Evolutionary conservation across 1,284 basidiomycete species (phyloP).

Genomic region (Papiliotrema fonsecae): DNA sequence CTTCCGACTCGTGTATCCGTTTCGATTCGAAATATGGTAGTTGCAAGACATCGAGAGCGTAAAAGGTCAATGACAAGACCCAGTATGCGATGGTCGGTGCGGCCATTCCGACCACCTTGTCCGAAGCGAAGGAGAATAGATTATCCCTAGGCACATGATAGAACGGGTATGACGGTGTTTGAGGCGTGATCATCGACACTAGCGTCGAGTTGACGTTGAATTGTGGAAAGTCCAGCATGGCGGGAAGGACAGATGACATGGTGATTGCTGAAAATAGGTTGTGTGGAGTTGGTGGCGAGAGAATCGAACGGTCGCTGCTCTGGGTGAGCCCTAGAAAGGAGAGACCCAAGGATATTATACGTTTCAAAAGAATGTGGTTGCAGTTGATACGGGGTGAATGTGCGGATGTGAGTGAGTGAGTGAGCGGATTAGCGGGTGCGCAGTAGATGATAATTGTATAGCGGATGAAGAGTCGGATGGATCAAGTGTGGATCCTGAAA

Average conservation of each 20-base stretch:
- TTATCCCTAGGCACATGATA: constrained; percentile 61
- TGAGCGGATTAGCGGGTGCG: no score
- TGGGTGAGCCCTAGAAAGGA: not conserved
- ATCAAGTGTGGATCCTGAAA: no score
- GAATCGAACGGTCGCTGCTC: not conserved
- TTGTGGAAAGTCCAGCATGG: constrained; percentile 3
- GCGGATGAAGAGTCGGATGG: no score
- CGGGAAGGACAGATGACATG: not conserved
- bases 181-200: constrained; percentile 35
- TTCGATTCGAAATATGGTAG: constrained; percentile 77
- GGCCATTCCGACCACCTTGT: constrained; percentile 67
- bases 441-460: not conserved
- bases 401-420: not conserved
- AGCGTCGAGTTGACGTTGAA: constrained; percentile 34
- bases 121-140: constrained; percentile 60
- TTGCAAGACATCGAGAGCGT: constrained; percentile 67
- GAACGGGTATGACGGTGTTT: constrained; percentile 34
- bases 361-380: not conserved
- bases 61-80: constrained; percentile 73
- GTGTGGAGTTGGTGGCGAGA: not conserved
- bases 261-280: not conserved
- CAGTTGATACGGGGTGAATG: not conserved
- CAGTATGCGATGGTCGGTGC: constrained; percentile 85
- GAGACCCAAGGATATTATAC: not conserved
- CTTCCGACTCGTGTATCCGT: constrained; percentile 80